phyloP scores from a whole-genome alignment of 2,329 filamentous ascomycete genomes.

The Clonostachys sp. region DNA sequence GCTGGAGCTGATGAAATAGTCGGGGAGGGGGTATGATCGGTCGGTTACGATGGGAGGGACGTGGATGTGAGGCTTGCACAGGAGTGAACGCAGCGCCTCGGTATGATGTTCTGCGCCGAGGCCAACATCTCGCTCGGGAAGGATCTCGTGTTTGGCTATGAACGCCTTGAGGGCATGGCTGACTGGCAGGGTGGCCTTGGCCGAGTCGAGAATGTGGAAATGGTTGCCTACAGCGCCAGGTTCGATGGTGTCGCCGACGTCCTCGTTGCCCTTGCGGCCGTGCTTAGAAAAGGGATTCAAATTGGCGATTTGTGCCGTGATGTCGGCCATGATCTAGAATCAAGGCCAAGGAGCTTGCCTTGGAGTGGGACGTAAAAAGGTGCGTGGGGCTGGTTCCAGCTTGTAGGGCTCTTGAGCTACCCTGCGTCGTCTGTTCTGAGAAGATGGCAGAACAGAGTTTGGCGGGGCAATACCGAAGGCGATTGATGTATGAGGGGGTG shows the following conservation, averaged over 20 bases:
- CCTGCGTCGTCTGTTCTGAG: no score
- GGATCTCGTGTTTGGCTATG: conserved; percentile 44
- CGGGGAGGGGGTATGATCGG: conserved; percentile 55
- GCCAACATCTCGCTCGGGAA: conserved; percentile 42
- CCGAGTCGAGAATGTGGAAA: conserved; percentile 43
- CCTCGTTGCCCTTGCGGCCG: conserved; percentile 16
- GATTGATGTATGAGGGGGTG: no score
- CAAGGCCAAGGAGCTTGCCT: no score
- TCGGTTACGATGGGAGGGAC: conserved; percentile 52
- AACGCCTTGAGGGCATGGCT: conserved; percentile 54
- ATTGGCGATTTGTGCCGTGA: conserved; percentile 17
- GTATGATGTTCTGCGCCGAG: conserved; percentile 35
- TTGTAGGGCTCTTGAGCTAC: no score
- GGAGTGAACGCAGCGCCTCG: conserved; percentile 39
- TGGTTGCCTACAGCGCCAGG: conserved; percentile 49
- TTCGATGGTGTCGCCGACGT: conserved; percentile 23
- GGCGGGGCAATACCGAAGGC: no score
- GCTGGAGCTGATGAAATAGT: conserved; percentile 69
- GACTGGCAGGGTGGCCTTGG: conserved; percentile 50
- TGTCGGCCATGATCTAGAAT: conserved; percentile 6
- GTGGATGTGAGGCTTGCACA: conserved; percentile 52
- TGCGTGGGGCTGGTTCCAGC: no score
- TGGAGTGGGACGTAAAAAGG: no score
- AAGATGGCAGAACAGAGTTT: no score
- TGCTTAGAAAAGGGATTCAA: conserved; percentile 20